Base-by-base conservation (phyloP, 176 grass and related monocot species). In the Avena atlantica region DNA sequence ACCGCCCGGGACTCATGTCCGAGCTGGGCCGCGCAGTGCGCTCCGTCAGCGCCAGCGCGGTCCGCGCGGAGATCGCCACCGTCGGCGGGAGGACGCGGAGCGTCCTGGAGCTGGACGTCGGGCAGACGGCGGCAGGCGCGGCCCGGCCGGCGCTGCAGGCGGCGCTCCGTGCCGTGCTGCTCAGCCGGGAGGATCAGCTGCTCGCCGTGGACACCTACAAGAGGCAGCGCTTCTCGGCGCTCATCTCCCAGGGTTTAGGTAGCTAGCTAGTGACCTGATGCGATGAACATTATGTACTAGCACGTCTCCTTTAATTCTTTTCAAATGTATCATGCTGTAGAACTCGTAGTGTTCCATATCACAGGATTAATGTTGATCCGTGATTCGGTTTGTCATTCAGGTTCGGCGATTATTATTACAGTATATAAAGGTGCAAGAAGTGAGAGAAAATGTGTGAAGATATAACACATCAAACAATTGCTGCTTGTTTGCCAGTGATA, bases 11-110 rank as follows among this genome's bases (percentile, higher is more conserved):
- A 1, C 78, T 99, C 75, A 96, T 99, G 97, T 87, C 90, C 14
- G 97, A 99, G 85, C 89, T 99, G 71, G 87, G 81, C 17, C 79
- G 87, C 66, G 97, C 97, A 52, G 90, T 93, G 70, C 86, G 89
- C 51, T 96, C 97, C 8, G 97, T 91, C 14, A 76, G 91, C 69
- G 94, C 94, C 16, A 84, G 80, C 85, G 92, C 97, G 27, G 94
- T 99, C 3, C 90, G 92, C 12, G 97, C 87, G 0, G 94, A 99
- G 94, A 96, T 96, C 45, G 89, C 92, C 45, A 96, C 97, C 42
- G 85, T 99, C 13, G 97, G 89, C 3, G 94, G 97, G 8, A 83
- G 97, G 51, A 96, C 90, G 0, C 76, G 89, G 76, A 99, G 94
- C 81, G 76, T 93, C 40, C 89, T 99, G 67, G 87, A 99, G 85